These are phyloP conservation scores for Musa schizocarpa DNA, from an alignment of 176 grass and related monocot genomes.

Conservation along the genomic window DNA sequence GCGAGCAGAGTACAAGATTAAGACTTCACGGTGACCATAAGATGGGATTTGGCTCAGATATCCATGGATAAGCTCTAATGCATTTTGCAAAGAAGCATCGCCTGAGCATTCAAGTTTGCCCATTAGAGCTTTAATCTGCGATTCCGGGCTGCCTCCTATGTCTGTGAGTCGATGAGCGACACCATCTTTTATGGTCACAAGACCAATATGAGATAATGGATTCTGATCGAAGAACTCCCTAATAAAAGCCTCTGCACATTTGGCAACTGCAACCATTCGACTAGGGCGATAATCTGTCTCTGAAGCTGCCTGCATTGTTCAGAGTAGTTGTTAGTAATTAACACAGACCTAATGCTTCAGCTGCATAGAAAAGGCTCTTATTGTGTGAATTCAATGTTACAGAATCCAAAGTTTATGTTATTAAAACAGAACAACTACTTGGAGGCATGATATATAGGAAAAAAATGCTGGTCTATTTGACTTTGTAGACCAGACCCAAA, in stretches of 20 bases:
- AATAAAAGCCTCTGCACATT: constrained; percentile 63
- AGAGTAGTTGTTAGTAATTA: not conserved
- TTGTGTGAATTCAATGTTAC: not conserved
- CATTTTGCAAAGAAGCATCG: constrained; percentile 87
- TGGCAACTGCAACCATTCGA: constrained; percentile 82
- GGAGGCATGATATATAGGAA: not conserved
- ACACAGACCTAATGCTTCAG: not conserved
- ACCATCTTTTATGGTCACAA: constrained; percentile 77
- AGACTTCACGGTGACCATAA: constrained; percentile 88
- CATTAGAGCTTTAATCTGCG: constrained; percentile 82
- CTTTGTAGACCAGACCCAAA: not conserved
- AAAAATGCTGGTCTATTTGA: not conserved
- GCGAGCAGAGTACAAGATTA: constrained; percentile 76
- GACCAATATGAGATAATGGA: constrained; percentile 81
- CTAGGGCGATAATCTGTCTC: constrained; percentile 87
- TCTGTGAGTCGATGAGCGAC: constrained; percentile 67
- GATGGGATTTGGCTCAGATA: constrained; percentile 78
- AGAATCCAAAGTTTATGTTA: not conserved
- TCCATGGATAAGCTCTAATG: constrained; percentile 75
- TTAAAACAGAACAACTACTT: not conserved
- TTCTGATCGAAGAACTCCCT: constrained; percentile 99
- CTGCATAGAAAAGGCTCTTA: not conserved
- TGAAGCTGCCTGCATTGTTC: constrained; percentile 56
- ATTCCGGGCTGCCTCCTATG: constrained; percentile 84
- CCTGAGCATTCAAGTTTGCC: constrained; percentile 93